Conservation (phyloP, 371 early-diverging fungal species). For the Gilbertella persicaria region DNA sequence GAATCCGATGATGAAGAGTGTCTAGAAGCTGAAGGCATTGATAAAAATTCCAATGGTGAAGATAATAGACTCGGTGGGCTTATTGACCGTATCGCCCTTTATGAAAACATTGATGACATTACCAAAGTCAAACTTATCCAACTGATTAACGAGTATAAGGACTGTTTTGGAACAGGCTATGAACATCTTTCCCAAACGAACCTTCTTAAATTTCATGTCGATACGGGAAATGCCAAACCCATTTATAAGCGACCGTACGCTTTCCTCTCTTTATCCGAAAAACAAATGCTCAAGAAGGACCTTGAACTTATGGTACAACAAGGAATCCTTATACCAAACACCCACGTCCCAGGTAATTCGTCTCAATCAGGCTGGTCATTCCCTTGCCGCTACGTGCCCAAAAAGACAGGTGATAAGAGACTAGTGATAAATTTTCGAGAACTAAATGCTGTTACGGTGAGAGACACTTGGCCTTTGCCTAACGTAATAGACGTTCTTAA, state of each 20-base stretch:
- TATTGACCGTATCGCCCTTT: too few species aligned
- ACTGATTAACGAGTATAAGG: not conserved
- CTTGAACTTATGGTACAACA: not conserved
- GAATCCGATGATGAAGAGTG: not conserved
- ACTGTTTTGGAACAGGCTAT: not conserved
- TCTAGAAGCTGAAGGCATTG: not conserved
- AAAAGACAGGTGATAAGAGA: conserved; percentile 7
- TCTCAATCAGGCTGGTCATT: conserved; percentile 4
- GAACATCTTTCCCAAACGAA: not conserved
- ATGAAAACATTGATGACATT: not conserved
- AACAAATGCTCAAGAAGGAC: not conserved
- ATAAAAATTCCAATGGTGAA: too few species aligned
- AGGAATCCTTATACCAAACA: not conserved
- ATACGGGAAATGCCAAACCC: not conserved
- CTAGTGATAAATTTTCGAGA: conserved; percentile 6
- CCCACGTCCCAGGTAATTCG: not conserved
- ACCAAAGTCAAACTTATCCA: not conserved
- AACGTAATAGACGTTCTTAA: not conserved
- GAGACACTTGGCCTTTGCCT: conserved; percentile 9
- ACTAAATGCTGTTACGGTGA: conserved; percentile 6
- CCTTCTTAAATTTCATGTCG: not conserved
- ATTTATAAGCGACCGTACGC: conserved; percentile 1
- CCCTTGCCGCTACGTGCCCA: conserved; percentile 6
- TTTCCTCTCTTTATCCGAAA: not conserved
- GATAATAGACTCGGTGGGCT: too few species aligned